These are phyloP conservation scores for Alternaria gansuensis DNA, from an alignment of 2,329 filamentous ascomycete genomes.

Conservation along the genomic window DNA sequence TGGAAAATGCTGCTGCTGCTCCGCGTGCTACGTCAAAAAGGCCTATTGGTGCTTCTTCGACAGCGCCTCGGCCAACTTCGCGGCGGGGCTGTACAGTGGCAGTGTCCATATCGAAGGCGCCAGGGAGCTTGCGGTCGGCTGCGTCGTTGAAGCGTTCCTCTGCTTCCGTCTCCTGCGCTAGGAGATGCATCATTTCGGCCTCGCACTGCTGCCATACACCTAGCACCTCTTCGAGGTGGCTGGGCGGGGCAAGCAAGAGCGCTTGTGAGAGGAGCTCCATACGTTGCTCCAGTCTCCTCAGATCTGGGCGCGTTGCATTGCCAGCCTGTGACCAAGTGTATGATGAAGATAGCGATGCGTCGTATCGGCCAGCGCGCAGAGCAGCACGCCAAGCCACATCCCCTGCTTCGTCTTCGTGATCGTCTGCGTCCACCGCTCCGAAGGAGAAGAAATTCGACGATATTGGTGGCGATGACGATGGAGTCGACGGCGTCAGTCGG, in stretches of 20 bases:
- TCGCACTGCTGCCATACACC: conserved; percentile 80
- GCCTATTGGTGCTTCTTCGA: conserved; percentile 62
- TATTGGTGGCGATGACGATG: conserved; percentile 35
- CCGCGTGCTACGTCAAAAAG: conserved; percentile 63
- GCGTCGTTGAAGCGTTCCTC: conserved; percentile 76
- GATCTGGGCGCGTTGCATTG: conserved; percentile 61
- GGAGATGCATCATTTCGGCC: conserved; percentile 74
- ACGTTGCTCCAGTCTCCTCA: conserved; percentile 79
- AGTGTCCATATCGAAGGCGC: conserved; percentile 54
- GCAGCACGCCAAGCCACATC: conserved; percentile 82
- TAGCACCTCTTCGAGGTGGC: conserved; percentile 76
- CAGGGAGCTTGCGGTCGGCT: conserved; percentile 65
- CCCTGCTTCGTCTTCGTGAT: conserved; percentile 57
- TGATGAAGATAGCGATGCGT: conserved; percentile 50
- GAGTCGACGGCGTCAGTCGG: conserved; percentile 62
- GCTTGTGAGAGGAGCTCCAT: conserved; percentile 82
- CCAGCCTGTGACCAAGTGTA: conserved; percentile 51
- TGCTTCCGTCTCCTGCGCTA: conserved; percentile 71
- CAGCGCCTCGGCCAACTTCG: conserved; percentile 54
- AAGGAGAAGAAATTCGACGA: conserved; percentile 40
- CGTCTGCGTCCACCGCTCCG: conserved; percentile 32
- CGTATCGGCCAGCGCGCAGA: conserved; percentile 78
- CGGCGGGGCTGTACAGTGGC: conserved; percentile 51
- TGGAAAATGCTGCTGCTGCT: conserved; percentile 59
- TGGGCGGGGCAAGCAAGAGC: conserved; percentile 74